A percentile compares a stretch with the other conserved stretches of the same genome.
phyloP scores from a whole-genome alignment of 140 eudicot genomes.

The Bidens hawaiensis region DNA sequence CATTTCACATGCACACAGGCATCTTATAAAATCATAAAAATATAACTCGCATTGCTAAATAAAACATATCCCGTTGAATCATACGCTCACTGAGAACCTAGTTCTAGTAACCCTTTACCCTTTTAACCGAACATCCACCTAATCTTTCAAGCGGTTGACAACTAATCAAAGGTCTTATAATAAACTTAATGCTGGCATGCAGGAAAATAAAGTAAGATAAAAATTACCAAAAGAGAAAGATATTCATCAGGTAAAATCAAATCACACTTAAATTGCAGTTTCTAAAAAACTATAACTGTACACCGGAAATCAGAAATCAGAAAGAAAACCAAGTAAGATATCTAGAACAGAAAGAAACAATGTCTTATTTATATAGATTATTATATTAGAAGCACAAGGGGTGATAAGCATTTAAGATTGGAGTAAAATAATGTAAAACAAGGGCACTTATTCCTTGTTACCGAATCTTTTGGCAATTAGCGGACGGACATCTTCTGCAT shows the following conservation, averaged over 20 bases:
- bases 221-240: slow-evolving; percentile 11
- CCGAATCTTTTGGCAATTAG: slow-evolving; percentile 92
- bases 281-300: slow-evolving; percentile 52
- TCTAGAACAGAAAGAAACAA: slow-evolving; percentile 23
- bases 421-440: slow-evolving; percentile 48
- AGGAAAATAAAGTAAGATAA: not conserved
- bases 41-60: not conserved
- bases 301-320: slow-evolving; percentile 37
- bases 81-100: not conserved
- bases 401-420: slow-evolving; percentile 33
- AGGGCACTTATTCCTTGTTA: slow-evolving; percentile 92
- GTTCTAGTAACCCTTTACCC: slow-evolving; percentile 3
- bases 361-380: slow-evolving; percentile 31
- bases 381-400: slow-evolving; percentile 38
- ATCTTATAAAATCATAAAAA: slow-evolving; percentile 27
- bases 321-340: slow-evolving; percentile 31
- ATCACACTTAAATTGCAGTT: slow-evolving; percentile 24
- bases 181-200: not conserved
- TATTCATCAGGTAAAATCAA: not conserved
- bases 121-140: not conserved
- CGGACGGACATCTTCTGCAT: slow-evolving; percentile 96
- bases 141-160: not conserved
- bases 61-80: not conserved
- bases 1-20: slow-evolving; percentile 51
- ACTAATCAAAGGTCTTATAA: not conserved